Evolutionary conservation across 192 early-diverging fungal species (phyloP), one percentile per base, ranked within the genome.

Genomic region (Coemansia sp.): DNA sequence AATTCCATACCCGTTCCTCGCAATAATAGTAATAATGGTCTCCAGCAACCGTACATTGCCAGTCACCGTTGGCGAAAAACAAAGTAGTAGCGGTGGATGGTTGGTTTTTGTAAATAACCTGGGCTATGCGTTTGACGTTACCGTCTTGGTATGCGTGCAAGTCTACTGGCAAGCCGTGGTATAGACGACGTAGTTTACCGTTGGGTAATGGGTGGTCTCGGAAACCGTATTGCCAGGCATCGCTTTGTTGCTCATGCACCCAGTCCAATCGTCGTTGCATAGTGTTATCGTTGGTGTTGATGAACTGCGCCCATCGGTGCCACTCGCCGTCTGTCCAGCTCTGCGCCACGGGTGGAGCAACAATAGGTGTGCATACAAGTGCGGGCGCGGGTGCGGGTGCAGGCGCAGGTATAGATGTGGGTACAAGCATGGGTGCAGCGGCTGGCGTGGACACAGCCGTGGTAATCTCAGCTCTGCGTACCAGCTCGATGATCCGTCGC

Each of bases 51-150:
- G n/a, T n/a, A n/a, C 77, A 80, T 10, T 69, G 67, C 77, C 77
- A 80, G 60, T 80, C 77, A 56, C 77, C 77, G 42, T 80, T 80
- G 10, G 58, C 66, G 51, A 68, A 80, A 45, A 66, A 80, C 54
- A 80, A 63, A 33, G 77, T 80, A 5, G 61, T 70, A 11, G 71
- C 70, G 36, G 55, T 29, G 18, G 31, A 57, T 16, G 3, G 1
- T 31, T 33, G 29, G 8, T 45, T 28, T 0, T 4, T 31, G 8
- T 33, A 4, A 8, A 8, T 16, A 6, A 61, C 50, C 2, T 11
- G 18, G 31, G 59, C 65, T 2, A 68, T 64, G 45, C 77, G 77
- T 62, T 80, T 80, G 52, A 80, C 63, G 33, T 75, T 75, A 61
- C 77, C 77, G 38, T 80, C 77, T 0, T 69, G 55, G 29, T 80